Conservation (phyloP, 1,284 basidiomycete genomes). For the Ganoderma lingzhi region DNA sequence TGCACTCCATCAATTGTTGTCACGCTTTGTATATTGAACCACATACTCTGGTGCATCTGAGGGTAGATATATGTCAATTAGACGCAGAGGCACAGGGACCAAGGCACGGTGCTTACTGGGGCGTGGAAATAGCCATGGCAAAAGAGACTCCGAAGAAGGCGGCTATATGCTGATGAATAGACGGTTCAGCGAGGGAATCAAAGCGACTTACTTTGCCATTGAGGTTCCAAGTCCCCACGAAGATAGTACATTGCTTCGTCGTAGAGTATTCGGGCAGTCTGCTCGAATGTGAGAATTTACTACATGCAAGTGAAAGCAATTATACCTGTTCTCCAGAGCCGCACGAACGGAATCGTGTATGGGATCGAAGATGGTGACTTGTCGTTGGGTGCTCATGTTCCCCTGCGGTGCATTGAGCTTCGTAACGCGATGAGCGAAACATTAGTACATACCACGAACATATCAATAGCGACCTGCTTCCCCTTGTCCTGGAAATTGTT, state of each 20-base stretch:
- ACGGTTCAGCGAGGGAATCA: conserved; percentile 9
- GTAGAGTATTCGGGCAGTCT: conserved; percentile 90
- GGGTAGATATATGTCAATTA: conserved; percentile 15
- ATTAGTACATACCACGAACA: conserved; percentile 77
- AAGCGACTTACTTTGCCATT: conserved; percentile 78
- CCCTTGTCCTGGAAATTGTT: conserved; percentile 98
- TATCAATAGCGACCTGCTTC: conserved; percentile 95
- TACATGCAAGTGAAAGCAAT: background rate
- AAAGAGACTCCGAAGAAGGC: conserved; percentile 83
- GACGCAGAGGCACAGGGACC: conserved; percentile 17
- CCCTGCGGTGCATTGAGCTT: conserved; percentile 60
- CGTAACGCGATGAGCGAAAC: background rate
- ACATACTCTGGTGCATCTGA: conserved; percentile 69
- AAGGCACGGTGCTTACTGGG: conserved; percentile 56
- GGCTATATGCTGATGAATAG: conserved; percentile 39
- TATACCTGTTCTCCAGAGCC: conserved; percentile 71
- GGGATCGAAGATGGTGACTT: conserved; percentile 94
- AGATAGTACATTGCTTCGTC: conserved; percentile 76
- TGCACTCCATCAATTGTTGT: conserved; percentile 40
- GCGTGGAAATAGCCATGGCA: conserved; percentile 92
- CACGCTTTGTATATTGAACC: background rate
- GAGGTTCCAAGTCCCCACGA: conserved; percentile 95
- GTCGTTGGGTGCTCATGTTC: conserved; percentile 87
- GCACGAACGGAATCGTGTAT: conserved; percentile 88
- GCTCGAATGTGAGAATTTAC: conserved; percentile 21